phyloP scores from a whole-genome alignment of 2,329 filamentous ascomycete genomes.

The Ophiosphaerella herpotricha region DNA sequence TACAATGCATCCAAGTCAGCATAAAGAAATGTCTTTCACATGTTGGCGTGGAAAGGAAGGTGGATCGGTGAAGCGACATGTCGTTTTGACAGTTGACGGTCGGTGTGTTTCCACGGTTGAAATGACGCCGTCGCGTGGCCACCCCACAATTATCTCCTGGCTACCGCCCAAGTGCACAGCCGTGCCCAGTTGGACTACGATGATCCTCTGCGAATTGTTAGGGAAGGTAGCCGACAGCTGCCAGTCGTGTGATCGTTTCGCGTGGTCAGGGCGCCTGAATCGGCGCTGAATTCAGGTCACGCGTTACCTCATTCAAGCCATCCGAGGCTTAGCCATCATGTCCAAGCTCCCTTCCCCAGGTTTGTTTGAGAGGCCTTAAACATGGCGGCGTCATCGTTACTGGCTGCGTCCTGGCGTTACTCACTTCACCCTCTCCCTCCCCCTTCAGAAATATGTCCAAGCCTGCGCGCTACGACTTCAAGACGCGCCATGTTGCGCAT shows the following conservation, averaged over 20 bases:
- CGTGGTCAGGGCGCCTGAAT: constrained; percentile 11
- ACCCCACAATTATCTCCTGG: constrained; percentile 12
- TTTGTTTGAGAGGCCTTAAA: constrained; percentile 24
- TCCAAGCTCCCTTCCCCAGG: constrained; percentile 30
- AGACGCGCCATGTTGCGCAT: constrained; percentile 51
- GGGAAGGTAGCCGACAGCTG: constrained; percentile 19
- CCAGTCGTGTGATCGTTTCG: constrained; percentile 25
- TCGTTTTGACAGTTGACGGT: background rate
- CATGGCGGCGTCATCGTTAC: constrained; percentile 22
- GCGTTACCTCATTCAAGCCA: constrained; percentile 28
- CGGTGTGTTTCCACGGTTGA: background rate
- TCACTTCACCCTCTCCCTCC: constrained; percentile 4
- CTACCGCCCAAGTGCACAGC: constrained; percentile 12
- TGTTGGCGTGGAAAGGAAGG: too few relatives aligned
- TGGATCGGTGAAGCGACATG: too few relatives aligned
- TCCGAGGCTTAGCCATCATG: constrained; percentile 15
- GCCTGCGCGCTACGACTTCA: constrained; percentile 50
- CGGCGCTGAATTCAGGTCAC: constrained; percentile 32
- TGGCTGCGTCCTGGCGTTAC: constrained; percentile 19
- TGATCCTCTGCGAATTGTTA: constrained; percentile 4
- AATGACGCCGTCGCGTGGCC: constrained; percentile 24
- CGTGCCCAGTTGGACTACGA: constrained; percentile 13
- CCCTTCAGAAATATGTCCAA: constrained; percentile 30
- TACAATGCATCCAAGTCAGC: too few relatives aligned
- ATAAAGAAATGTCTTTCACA: too few relatives aligned